Conservation (phyloP, 306 rosid genomes). For the Carpinus fangiana region DNA sequence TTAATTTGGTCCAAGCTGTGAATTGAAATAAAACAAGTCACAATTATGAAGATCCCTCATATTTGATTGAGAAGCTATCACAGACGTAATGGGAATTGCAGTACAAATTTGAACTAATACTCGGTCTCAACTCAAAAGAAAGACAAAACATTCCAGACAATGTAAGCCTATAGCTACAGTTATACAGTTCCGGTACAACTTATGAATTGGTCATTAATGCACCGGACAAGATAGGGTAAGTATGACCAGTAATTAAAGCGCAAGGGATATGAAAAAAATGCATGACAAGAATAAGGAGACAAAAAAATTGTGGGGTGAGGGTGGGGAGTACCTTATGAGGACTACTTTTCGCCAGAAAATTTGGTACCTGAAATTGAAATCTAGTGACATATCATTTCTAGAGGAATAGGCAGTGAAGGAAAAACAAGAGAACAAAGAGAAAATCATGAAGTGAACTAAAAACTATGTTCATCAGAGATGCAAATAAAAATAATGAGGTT, state of each 20-base stretch:
- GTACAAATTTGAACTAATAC: neutral
- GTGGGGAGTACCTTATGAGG: constrained; percentile 62
- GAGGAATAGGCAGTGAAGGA: constrained; percentile 7
- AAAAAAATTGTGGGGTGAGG: neutral
- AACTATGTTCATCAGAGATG: neutral
- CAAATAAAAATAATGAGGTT: neutral
- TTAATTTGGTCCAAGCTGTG: neutral
- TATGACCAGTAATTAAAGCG: constrained; percentile 20
- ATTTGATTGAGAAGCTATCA: neutral
- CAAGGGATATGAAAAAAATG: constrained; percentile 1
- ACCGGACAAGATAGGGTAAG: neutral
- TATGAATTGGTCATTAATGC: neutral
- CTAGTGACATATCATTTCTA: constrained; percentile 18
- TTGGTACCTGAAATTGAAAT: constrained; percentile 64
- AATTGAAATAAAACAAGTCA: neutral
- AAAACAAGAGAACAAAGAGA: neutral
- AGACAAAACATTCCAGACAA: neutral
- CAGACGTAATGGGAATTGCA: neutral
- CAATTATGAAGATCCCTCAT: neutral
- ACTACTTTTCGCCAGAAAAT: constrained; percentile 65
- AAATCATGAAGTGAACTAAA: neutral
- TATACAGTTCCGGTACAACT: neutral
- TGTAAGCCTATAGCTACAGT: neutral
- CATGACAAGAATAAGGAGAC: neutral
- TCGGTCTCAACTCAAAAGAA: neutral